Base-by-base conservation (phyloP, 345 rosid species). In the Acer negundo region DNA sequence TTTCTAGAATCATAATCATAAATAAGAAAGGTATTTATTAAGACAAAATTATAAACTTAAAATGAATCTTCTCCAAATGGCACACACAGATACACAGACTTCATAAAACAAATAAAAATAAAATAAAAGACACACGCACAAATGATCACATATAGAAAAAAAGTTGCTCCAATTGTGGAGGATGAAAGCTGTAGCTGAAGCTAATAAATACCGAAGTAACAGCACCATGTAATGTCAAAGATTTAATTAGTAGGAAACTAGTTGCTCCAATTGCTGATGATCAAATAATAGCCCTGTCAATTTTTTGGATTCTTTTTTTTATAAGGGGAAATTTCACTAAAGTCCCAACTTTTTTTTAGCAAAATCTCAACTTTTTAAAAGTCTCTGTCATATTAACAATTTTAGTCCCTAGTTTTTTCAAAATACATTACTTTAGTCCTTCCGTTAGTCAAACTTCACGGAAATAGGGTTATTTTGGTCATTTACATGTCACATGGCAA, bases 31-130 rank as follows among this genome's bases (percentile, higher is more conserved):
- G 26, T 19, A 31, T 51, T 13, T 35, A 49, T 20, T 28, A 51
- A 65, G 51, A 35, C 40, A 75, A 74, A 47, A 53, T n/a, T 65
- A 31, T 66, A 49, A 63, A 46, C 51, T 11, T 19, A n/a, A 63
- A 28, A 63, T n/a, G 15, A 65, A 35, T 65, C 62, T 35, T 65
- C 28, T 20, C 63, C 70, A 56, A n/a, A 66, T 16, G 35, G 5
- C 28, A 51, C 6, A 42, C 5, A 42, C 10, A 46, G 26, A 74
- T 24, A 73, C 23, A 8, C 23, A 4, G 24, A 16, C 23, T n/a
- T 42, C 9, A 49, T 22, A 46, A 16, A 31, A 49, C 7, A 47
- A 9, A 70, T 16, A 40, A 23, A 42, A 62, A 55, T 9, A 19
- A 4, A 24, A n/a, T 0, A 8, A 81, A n/a, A 46, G 13, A 59